These are phyloP conservation scores for Hirsutella thompsonii DNA, from an alignment of 2,329 filamentous ascomycete genomes.

Conservation along the genomic window DNA sequence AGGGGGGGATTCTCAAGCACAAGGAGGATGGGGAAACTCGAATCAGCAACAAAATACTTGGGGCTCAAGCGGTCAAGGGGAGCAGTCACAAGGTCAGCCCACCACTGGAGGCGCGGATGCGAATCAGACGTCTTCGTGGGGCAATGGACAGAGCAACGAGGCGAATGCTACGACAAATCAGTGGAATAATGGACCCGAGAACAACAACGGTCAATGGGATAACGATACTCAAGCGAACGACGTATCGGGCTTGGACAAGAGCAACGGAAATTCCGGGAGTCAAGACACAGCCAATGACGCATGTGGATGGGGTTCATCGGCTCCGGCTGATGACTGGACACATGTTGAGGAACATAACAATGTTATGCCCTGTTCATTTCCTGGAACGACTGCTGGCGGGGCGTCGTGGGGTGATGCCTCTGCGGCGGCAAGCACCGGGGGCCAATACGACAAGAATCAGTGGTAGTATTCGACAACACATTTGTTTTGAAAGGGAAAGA, in stretches of 20 bases:
- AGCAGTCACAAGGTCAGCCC: background rate
- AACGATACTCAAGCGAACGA: too few relatives aligned
- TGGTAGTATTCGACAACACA: too few relatives aligned
- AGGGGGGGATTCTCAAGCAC: background rate
- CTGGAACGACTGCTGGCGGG: conserved; percentile 5
- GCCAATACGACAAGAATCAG: background rate
- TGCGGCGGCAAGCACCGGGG: conserved; percentile 17
- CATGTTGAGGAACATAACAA: conserved; percentile 6
- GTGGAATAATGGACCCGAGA: background rate
- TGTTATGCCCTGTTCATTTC: conserved; percentile 21
- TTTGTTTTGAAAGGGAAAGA: too few relatives aligned
- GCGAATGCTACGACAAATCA: background rate
- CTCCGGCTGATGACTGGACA: background rate
- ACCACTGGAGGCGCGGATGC: background rate
- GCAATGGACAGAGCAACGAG: background rate
- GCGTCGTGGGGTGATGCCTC: conserved; percentile 16
- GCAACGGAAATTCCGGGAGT: too few relatives aligned
- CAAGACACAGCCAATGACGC: too few relatives aligned
- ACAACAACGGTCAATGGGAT: background rate
- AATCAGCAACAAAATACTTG: background rate
- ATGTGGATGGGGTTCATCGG: background rate
- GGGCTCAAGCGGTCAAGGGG: background rate
- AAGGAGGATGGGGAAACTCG: conserved; percentile 1
- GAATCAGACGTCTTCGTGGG: background rate
- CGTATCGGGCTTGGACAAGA: too few relatives aligned